Evolutionary conservation across 345 rosid genomes (phyloP).

Genomic region (Moricandia arvensis): DNA sequence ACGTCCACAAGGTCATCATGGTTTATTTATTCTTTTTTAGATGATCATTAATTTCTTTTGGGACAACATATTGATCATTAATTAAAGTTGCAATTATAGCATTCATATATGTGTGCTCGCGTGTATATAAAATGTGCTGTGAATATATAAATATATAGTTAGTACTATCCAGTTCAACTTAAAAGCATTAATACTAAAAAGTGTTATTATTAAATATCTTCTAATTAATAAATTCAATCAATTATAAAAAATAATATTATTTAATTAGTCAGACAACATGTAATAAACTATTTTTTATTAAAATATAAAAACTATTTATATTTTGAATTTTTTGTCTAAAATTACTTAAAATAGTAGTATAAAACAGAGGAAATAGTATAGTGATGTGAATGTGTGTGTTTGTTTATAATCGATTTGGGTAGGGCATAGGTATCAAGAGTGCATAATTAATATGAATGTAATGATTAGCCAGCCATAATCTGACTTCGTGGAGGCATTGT

Average conservation of each 20-base stretch:
- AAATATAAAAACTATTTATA: no score
- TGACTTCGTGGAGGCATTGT: slow-evolving; percentile 45
- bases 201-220: no score
- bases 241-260: no score
- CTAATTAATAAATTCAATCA: no score
- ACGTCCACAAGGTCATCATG: slow-evolving; percentile 26
- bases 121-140: neutral
- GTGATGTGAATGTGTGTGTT: slow-evolving; percentile 28
- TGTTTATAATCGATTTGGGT: slow-evolving; percentile 28
- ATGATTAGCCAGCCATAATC: slow-evolving; percentile 42
- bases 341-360: no score
- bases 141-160: no score
- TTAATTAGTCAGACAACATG: no score
- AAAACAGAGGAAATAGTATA: neutral
- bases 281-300: no score
- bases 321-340: no score
- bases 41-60: slow-evolving; percentile 1
- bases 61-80: neutral
- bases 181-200: no score
- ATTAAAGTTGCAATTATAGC: slow-evolving; percentile 21
- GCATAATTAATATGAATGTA: slow-evolving; percentile 31
- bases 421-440: slow-evolving; percentile 35
- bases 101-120: neutral
- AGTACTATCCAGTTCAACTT: no score
- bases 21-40: slow-evolving; percentile 3